Percentiles rank a stretch among this genome's conserved stretches.
phyloP scores from a whole-genome alignment of 805 yeast genomes.

The Candida xyloterini region DNA sequence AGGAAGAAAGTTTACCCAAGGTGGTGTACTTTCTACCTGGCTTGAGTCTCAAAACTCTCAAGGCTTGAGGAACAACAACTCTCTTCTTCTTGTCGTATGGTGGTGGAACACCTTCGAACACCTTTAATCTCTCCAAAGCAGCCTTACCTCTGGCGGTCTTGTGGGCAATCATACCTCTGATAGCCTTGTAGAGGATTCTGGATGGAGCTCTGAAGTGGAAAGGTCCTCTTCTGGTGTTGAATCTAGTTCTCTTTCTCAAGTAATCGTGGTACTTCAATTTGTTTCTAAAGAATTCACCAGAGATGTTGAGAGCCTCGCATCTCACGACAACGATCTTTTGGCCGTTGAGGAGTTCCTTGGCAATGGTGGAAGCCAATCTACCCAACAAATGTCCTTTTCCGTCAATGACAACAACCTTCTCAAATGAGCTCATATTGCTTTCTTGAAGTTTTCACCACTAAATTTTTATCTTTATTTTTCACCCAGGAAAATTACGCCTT shows the following conservation, averaged over 20 bases:
- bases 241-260: slow-evolving; percentile 98
- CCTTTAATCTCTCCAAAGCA: slow-evolving; percentile 98
- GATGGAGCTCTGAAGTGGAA: slow-evolving; percentile 99
- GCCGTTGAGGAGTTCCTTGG: slow-evolving; percentile 98
- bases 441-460: slow-evolving; percentile 12
- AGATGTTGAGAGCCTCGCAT: slow-evolving; percentile 96
- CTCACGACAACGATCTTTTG: slow-evolving; percentile 97
- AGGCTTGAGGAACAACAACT: slow-evolving; percentile 99
- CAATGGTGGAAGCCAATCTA: slow-evolving; percentile 97
- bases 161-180: slow-evolving; percentile 99
- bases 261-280: slow-evolving; percentile 99
- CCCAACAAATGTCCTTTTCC: slow-evolving; percentile 99
- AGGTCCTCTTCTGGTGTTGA: slow-evolving; percentile 98
- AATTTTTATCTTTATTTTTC: slow-evolving; percentile 11
- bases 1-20: slow-evolving; percentile 90
- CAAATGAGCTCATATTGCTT: slow-evolving; percentile 72
- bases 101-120: slow-evolving; percentile 99
- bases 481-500: slow-evolving; percentile 5
- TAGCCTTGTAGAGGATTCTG: slow-evolving; percentile 98
- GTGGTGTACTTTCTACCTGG: slow-evolving; percentile 99
- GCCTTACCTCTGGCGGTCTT: slow-evolving; percentile 99
- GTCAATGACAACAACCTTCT: slow-evolving; percentile 97
- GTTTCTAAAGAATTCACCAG: slow-evolving; percentile 99
- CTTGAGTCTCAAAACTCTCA: slow-evolving; percentile 97
- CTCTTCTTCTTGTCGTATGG: slow-evolving; percentile 99